Evolutionary conservation across 208 protist genomes (phyloP), one percentile per base, ranked within the genome.

Genomic region (Phytomonas sp.): DNA sequence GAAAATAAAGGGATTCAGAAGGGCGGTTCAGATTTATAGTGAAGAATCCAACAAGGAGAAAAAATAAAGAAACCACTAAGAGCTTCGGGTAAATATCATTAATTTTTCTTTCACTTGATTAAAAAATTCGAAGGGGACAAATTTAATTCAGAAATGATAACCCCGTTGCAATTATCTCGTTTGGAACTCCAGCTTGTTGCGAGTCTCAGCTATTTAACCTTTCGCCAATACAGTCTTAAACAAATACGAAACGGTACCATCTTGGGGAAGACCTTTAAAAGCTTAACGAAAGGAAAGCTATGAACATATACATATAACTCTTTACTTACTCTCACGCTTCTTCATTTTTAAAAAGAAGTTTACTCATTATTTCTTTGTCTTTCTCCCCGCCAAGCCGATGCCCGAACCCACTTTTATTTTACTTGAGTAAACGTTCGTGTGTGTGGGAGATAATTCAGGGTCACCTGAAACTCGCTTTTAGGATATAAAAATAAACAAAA

Each of bases 401-500:
- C 20, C 40, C 9, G 20, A 51, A 51, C 13, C 20, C 7, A 51
- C 20, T 51, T 51, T 20, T 51, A 23, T 51, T 51, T 17, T 20
- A 51, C 13, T 51, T 51, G 13, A 17, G 20, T 51, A 51, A 51
- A 15, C 40, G 40, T 23, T 51, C 40, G 4, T 40, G 40, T 51
- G 40, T 51, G 40, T 15, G 40, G 13, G 20, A 51, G 13, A 51
- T 51, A 15, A 51, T 51, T 51, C 40, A 51, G 13, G 40, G 40
- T 51, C 40, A 51, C 40, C 40, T 17, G 40, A 51, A 51, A 51
- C 40, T 51, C 40, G 40, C 40, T 51, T 51, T 51, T 51, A 51
- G 40, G 9, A 51, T 51, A 51, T 51, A 51, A 51, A 51, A 51
- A 51, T 51, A 51, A 51, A 51, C 40, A 51, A 51, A 51, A 51